phyloP scores from a whole-genome alignment of 1,284 basidiomycete species.

The Cutaneotrichosporon mucoides region DNA sequence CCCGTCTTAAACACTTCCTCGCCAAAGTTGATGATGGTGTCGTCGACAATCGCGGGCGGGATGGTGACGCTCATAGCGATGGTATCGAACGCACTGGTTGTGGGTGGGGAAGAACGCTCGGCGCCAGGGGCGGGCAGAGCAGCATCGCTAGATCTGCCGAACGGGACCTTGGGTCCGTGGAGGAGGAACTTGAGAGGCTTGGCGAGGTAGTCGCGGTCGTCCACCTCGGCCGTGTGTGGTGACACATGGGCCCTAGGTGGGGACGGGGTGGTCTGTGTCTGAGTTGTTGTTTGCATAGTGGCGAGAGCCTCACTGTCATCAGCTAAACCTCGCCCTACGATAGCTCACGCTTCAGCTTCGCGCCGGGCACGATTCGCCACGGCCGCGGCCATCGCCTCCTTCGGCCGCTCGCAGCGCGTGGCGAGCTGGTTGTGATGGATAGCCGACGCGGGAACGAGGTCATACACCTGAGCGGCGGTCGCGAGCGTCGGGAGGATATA shows the following conservation, averaged over 20 bases:
- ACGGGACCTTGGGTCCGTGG: background rate
- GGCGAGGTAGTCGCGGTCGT: background rate
- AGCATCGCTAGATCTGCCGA: background rate
- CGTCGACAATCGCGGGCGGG: background rate
- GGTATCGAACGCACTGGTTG: background rate
- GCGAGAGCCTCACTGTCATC: background rate
- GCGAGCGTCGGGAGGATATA: conserved; percentile 3
- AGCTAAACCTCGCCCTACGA: too few species aligned
- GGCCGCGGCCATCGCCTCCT: conserved; percentile 6
- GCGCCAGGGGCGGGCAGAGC: conserved; percentile 4
- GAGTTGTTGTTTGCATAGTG: too few species aligned
- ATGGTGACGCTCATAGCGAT: background rate
- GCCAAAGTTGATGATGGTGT: background rate
- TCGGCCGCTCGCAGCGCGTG: conserved; percentile 9
- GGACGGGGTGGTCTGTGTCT: too few species aligned
- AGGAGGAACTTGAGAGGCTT: conserved; percentile 4
- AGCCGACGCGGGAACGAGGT: conserved; percentile 7
- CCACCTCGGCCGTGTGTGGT: too few species aligned
- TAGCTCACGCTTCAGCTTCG: conserved; percentile 7
- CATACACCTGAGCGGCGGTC: conserved; percentile 4
- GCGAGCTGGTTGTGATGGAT: conserved; percentile 3
- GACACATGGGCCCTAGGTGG: too few species aligned
- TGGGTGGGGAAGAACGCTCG: background rate
- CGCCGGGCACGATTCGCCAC: conserved; percentile 3
- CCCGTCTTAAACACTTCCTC: too few species aligned